Conservation (phyloP, 2,329 filamentous ascomycete species). For the Aureobasidium vineae region DNA sequence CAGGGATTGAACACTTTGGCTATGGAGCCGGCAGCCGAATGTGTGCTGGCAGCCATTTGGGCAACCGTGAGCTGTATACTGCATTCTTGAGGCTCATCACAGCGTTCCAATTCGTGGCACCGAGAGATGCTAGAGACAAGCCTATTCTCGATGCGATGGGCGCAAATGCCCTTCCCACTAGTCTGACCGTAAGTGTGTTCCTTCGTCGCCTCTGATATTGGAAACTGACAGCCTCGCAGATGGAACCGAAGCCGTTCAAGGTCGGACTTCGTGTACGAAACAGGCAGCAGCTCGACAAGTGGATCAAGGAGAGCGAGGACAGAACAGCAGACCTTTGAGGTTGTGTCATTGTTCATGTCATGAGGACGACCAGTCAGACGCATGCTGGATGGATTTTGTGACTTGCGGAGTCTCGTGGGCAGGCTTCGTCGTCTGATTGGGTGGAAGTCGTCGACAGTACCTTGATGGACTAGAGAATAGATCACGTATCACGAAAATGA, state of each 20-base stretch:
- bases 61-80: slow-evolving; percentile 45
- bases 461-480: slow-evolving; percentile 15
- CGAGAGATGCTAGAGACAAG: slow-evolving; percentile 42
- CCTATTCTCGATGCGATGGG: slow-evolving; percentile 48
- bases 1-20: slow-evolving; percentile 50
- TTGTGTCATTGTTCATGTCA: neutral
- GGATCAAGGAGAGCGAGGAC: slow-evolving; percentile 50
- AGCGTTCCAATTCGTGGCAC: slow-evolving; percentile 48
- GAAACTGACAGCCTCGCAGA: slow-evolving; percentile 40
- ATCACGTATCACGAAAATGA: slow-evolving; percentile 5
- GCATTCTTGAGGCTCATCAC: slow-evolving; percentile 51
- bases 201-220: neutral
- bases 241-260: slow-evolving; percentile 54
- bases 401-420: neutral
- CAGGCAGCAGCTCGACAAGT: slow-evolving; percentile 43
- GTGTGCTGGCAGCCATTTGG: slow-evolving; percentile 44
- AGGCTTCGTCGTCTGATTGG: neutral
- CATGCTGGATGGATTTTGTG: neutral
- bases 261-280: slow-evolving; percentile 49
- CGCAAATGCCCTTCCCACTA: slow-evolving; percentile 49
- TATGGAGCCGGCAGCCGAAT: slow-evolving; percentile 48
- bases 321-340: slow-evolving; percentile 44
- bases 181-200: slow-evolving; percentile 26
- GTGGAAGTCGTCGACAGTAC: neutral
- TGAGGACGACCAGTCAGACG: neutral